These are phyloP conservation scores for Coffea eugenioides DNA, from an alignment of 257 asterid genomes.

Conservation along the genomic window DNA sequence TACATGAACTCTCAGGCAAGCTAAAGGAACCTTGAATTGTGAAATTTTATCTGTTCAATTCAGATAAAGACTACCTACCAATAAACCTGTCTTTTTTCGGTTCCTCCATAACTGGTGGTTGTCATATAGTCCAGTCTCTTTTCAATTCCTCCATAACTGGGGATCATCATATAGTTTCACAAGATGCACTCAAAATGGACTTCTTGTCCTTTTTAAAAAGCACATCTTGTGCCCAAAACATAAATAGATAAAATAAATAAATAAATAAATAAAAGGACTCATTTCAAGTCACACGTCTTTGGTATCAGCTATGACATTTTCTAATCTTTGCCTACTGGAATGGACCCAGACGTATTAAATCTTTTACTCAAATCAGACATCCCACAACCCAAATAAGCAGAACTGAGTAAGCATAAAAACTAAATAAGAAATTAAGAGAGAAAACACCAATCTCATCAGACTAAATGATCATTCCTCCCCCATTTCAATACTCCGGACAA, in stretches of 20 bases:
- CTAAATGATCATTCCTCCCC: not conserved
- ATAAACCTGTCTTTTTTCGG: not conserved
- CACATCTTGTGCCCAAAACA: too few species aligned
- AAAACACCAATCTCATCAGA: too few species aligned
- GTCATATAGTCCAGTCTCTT: too few species aligned
- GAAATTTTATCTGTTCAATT: not conserved
- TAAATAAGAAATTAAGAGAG: not conserved
- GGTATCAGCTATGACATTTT: too few species aligned
- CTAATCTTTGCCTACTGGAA: too few species aligned
- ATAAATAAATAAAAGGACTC: too few species aligned
- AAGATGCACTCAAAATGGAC: too few species aligned
- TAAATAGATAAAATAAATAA: too few species aligned
- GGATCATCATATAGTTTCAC: not conserved
- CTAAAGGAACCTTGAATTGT: not conserved
- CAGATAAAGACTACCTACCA: not conserved
- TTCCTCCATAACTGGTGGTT: too few species aligned
- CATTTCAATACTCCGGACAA: not conserved
- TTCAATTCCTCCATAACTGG: not conserved
- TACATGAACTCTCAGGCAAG: not conserved
- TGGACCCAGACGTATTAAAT: too few species aligned
- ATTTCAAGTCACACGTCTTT: too few species aligned
- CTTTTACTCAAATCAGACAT: not conserved
- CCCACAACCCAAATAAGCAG: not conserved
- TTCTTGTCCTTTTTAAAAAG: too few species aligned
- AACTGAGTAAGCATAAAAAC: not conserved